phyloP scores from a whole-genome alignment of 495 filamentous ascomycete species.

The Achaetomiella virescens region DNA sequence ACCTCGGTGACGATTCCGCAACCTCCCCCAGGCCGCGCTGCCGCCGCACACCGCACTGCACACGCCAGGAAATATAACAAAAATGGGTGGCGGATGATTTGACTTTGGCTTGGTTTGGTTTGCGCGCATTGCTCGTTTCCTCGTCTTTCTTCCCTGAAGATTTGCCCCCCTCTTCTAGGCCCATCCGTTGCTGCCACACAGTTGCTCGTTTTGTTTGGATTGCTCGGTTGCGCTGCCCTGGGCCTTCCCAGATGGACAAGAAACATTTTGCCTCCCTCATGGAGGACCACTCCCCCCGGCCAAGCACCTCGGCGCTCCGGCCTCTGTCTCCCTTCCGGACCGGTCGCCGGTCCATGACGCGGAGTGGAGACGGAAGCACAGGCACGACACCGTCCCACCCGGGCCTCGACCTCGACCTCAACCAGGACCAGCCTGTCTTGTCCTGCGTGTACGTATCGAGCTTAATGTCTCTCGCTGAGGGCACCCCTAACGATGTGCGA shows the following conservation, averaged over 20 bases:
- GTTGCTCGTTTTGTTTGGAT: not conserved
- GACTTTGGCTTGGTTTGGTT: slow-evolving; percentile 12
- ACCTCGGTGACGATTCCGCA: slow-evolving; percentile 21
- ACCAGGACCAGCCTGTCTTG: slow-evolving; percentile 10
- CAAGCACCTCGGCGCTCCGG: slow-evolving; percentile 6
- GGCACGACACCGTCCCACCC: slow-evolving; percentile 8
- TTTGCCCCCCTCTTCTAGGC: not conserved
- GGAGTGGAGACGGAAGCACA: slow-evolving; percentile 3
- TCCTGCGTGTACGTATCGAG: slow-evolving; percentile 31
- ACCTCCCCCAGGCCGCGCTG: slow-evolving; percentile 11
- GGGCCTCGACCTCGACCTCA: slow-evolving; percentile 3
- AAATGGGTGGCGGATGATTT: slow-evolving; percentile 32
- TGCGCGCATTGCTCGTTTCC: slow-evolving; percentile 10
- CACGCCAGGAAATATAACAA: slow-evolving; percentile 24
- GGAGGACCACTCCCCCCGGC: slow-evolving; percentile 24
- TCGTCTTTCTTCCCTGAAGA: not conserved
- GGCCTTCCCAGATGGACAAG: slow-evolving; percentile 22
- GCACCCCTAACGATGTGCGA: slow-evolving; percentile 24
- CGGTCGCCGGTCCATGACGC: not conserved
- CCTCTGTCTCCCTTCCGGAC: slow-evolving; percentile 15
- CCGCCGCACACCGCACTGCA: not conserved
- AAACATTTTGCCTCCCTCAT: slow-evolving; percentile 27
- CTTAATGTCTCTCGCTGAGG: not conserved
- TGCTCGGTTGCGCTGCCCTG: not conserved
- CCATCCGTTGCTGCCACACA: not conserved